Evolutionary conservation across 345 rosid genomes (phyloP), one percentile per base, ranked within the genome.

Genomic region (Punica granatum): DNA sequence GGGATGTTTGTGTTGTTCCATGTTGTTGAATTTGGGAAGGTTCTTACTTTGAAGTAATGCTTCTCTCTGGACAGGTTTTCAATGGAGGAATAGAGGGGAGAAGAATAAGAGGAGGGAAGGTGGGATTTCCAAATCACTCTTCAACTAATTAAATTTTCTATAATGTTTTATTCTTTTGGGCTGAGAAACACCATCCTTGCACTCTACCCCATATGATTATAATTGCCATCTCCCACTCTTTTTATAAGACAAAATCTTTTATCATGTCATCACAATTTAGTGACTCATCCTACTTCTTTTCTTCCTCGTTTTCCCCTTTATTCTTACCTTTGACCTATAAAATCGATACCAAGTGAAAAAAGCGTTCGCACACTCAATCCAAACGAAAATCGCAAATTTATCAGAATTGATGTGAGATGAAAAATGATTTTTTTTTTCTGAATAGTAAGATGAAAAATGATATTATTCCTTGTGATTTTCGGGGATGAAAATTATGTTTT

Each of bases 41-140:
- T 25, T 56, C 60, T 26, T 4, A 3, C 11, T 56, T 56, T 56
- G 4, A 56, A 26, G 16, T 56, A 56, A 56, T 10, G 60, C 18
- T 13, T 35, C 39, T 34, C 28, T 26, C 14, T 43, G 16, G 53
- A 15, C 65, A 70, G 44, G n/a, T 6, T 39, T 23, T 36, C 39
- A 18, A 8, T 21, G 30, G 46, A 25, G 60, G 46, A 69, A 42
- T 19, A 30, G 46, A 44, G 0, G 4, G 31, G 14, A 41, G n/a
- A 11, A 16, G 26, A 28, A 1, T 6, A 60, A 31, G 36, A 66
- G 72, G 67, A 19, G 43, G 78, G 62, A 63, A 33, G 88, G 74
- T 86, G 76, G 72, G 59, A 68, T 82, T 76, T 86, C 88, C 21
- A 63, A 72, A 70, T 86, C 88, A 68, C 63, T 23, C 46, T 60